These are phyloP conservation scores for Didymella pomorum DNA, from an alignment of 2,329 filamentous ascomycete species.

Conservation along the genomic window DNA sequence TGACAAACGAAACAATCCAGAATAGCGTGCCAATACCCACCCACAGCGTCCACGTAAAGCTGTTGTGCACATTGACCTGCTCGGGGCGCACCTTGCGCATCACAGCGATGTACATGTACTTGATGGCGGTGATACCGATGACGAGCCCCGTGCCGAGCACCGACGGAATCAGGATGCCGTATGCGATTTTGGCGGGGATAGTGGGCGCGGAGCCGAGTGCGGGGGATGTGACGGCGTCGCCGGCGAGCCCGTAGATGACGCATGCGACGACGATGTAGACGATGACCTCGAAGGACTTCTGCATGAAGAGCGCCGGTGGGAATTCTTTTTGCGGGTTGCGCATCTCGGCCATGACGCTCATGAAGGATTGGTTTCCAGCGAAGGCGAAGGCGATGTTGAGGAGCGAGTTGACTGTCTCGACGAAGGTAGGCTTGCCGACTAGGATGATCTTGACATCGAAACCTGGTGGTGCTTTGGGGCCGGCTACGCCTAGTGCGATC, in stretches of 20 bases:
- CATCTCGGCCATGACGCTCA: slow-evolving; percentile 71
- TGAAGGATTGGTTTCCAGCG: slow-evolving; percentile 70
- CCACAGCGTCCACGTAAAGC: slow-evolving; percentile 66
- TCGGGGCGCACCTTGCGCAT: slow-evolving; percentile 55
- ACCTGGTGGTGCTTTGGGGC: slow-evolving; percentile 48
- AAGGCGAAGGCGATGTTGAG: slow-evolving; percentile 75
- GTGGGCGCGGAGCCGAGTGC: slow-evolving; percentile 69
- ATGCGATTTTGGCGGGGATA: slow-evolving; percentile 69
- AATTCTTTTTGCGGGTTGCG: slow-evolving; percentile 65
- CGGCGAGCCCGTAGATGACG: slow-evolving; percentile 73
- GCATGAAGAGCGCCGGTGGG: slow-evolving; percentile 67
- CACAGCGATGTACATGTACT: slow-evolving; percentile 70
- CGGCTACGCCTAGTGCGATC: slow-evolving; percentile 66
- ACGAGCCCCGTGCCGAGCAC: slow-evolving; percentile 76
- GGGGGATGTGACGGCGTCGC: slow-evolving; percentile 67
- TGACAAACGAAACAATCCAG: slow-evolving; percentile 63
- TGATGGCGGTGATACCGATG: slow-evolving; percentile 71
- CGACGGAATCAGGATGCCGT: slow-evolving; percentile 72
- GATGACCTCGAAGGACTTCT: slow-evolving; percentile 64
- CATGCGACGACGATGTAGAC: slow-evolving; percentile 69
- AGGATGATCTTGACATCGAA: slow-evolving; percentile 36
- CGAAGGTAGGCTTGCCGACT: slow-evolving; percentile 39
- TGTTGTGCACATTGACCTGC: slow-evolving; percentile 54
- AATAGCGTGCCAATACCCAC: slow-evolving; percentile 63
- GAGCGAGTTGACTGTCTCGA: slow-evolving; percentile 38